Conservation (phyloP, 176 grass and related monocot species). For the Oryza officinalis region DNA sequence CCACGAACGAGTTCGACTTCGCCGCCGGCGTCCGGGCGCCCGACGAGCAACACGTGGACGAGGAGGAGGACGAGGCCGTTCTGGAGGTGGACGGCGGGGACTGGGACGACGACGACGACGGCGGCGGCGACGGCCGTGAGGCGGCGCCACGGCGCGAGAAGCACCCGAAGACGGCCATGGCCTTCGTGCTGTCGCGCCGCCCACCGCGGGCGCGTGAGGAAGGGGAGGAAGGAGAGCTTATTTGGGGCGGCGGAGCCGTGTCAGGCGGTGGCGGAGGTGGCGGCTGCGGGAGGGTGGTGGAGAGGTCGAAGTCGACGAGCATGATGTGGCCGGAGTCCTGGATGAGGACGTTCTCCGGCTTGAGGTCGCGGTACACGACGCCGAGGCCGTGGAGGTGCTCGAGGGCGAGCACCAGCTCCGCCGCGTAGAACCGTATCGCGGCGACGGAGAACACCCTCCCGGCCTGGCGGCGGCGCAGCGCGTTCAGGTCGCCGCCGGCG, state of each 20-base stretch:
- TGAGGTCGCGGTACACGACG: conserved; percentile 75
- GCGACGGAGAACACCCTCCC: conserved; percentile 66
- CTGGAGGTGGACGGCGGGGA: neutral
- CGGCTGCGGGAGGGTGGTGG: conserved; percentile 41
- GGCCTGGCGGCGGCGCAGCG: conserved; percentile 45
- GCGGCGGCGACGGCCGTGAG: conserved; percentile 11
- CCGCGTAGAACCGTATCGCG: conserved; percentile 77
- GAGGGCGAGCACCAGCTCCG: conserved; percentile 70
- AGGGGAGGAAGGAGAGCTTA: neutral
- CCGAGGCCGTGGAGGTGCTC: conserved; percentile 78
- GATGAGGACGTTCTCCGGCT: conserved; percentile 76
- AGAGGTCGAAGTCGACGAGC: conserved; percentile 92
- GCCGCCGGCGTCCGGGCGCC: neutral
- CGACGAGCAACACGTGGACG: conserved; percentile 12
- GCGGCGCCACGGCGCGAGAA: conserved; percentile 35
- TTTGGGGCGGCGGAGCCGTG: neutral
- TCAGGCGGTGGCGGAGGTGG: neutral
- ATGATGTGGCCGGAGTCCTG: conserved; percentile 70
- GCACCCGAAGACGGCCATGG: conserved; percentile 7
- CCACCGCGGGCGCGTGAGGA: neutral
- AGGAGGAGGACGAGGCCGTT: conserved; percentile 8
- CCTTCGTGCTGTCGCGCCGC: conserved; percentile 30
- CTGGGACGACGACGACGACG: conserved; percentile 10
- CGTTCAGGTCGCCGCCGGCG: conserved; percentile 71
- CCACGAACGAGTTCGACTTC: conserved; percentile 85